Percentiles rank a stretch among this genome's conserved stretches.
phyloP scores from a whole-genome alignment of 2,329 filamentous ascomycete species.

The Apiospora rasikravindrae region DNA sequence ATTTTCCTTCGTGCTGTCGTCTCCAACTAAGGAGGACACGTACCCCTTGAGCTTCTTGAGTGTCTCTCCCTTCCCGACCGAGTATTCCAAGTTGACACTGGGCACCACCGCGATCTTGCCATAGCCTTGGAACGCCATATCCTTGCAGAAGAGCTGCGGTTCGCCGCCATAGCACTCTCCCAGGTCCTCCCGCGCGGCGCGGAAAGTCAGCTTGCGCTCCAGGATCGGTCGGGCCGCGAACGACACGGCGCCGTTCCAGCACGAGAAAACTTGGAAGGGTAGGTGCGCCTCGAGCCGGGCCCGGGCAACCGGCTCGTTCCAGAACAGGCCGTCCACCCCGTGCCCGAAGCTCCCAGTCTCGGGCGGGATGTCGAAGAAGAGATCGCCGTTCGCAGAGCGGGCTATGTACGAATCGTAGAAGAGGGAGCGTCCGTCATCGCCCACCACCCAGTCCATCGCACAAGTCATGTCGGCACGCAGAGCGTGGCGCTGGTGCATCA shows the following conservation, averaged over 20 bases:
- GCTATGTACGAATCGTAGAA: conserved; percentile 66
- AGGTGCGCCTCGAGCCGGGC: conserved; percentile 39
- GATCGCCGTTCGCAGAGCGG: conserved; percentile 56
- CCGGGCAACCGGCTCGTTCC: conserved; percentile 47
- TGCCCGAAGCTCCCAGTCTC: background rate
- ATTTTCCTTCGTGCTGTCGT: conserved; percentile 34
- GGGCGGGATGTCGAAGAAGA: conserved; percentile 57
- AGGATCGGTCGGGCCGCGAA: conserved; percentile 55
- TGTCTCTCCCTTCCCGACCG: conserved; percentile 46
- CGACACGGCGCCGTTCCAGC: conserved; percentile 63
- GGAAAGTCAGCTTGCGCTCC: conserved; percentile 47
- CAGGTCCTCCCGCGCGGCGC: conserved; percentile 36
- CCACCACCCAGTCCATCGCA: conserved; percentile 63
- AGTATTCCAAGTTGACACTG: conserved; percentile 60
- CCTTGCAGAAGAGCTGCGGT: conserved; percentile 61
- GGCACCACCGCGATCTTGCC: conserved; percentile 59
- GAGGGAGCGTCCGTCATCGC: conserved; percentile 43
- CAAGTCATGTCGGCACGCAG: conserved; percentile 60
- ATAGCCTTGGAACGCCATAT: conserved; percentile 56
- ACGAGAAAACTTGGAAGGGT: conserved; percentile 65
- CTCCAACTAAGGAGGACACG: conserved; percentile 42
- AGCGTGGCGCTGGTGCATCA: conserved; percentile 51
- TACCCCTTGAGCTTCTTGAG: conserved; percentile 59
- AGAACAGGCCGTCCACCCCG: conserved; percentile 52
- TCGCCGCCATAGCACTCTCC: conserved; percentile 61